Evolutionary conservation across 1,284 basidiomycete genomes (phyloP), one percentile per base, ranked within the genome.

Genomic region (Irpex lacteus): DNA sequence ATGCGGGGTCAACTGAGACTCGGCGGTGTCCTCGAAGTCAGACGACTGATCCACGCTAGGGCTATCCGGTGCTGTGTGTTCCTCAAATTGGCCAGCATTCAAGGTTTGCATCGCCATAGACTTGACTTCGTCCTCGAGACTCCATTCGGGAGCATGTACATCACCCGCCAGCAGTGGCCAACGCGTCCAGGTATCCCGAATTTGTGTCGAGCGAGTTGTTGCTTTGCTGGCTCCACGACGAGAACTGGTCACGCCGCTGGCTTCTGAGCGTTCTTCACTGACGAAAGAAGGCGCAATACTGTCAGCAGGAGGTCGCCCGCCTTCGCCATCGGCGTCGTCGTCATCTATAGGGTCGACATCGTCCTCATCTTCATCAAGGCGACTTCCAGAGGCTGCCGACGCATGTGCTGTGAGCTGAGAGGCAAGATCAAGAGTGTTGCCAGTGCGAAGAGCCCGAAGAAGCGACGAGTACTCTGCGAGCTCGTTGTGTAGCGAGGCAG

Each of bases 141-240:
- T 73, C 84, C 84, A 90, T 72, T 88, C 84, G 0, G 88, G 86
- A 7, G 80, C 73, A 47, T 79, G 76, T 1, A 88, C 79, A 65
- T 89, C 86, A n/a, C 79, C 77, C 2, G 78, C 68, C 7, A 83
- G 79, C 36, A 89, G 79, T 4, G 88, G 88, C 88, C 88, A 90
- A 18, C 86, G 81, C 0, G 86, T 88, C 87, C 87, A 89, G 4
- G 75, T 77, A 66, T 87, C 75, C 34, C 68, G 67, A 21, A 63
- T 36, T 60, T 54, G 58, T 36, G 53, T 60, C 59, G 65, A 64
- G 53, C 69, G 68, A 11, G 26, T 37, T 52, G 70, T 69, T 34
- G 49, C 78, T 74, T 64, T 75, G 71, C 65, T 71, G 7, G 59
- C 40, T 55, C 56, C 67, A 13, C 64, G 57, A 47, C 60, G 63